Evolutionary conservation across 495 filamentous ascomycete genomes (phyloP).

Genomic region (Oidiodendron maius): DNA sequence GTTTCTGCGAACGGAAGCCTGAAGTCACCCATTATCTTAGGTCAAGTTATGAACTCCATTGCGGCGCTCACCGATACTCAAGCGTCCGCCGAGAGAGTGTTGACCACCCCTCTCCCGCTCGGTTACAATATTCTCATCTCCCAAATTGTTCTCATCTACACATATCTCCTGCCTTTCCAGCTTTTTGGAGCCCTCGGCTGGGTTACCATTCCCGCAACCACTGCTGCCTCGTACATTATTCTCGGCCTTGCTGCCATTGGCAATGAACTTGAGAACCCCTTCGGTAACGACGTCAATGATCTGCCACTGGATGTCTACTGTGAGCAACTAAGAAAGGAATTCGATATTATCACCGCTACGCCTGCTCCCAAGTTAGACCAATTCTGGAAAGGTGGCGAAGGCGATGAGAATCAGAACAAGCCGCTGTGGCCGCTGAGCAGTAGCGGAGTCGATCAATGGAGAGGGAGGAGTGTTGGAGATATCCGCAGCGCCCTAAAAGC

Average conservation of each 20-base stretch:
- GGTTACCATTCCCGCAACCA: conserved; percentile 80
- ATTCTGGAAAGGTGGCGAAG: conserved; percentile 45
- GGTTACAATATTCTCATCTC: conserved; percentile 82
- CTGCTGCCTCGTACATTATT: conserved; percentile 80
- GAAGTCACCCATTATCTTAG: conserved; percentile 24
- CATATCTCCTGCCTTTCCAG: conserved; percentile 80
- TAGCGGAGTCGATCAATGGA: conserved; percentile 54
- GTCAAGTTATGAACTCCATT: conserved; percentile 37
- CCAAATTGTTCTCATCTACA: conserved; percentile 86
- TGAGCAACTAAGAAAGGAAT: conserved; percentile 60
- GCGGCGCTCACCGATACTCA: conserved; percentile 65
- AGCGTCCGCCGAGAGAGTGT: conserved; percentile 70
- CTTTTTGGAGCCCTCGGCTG: conserved; percentile 55
- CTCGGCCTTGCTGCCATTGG: conserved; percentile 83
- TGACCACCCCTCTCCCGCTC: conserved; percentile 77
- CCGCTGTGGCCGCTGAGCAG: conserved; percentile 64
- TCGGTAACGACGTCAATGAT: conserved; percentile 84
- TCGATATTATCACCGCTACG: conserved; percentile 64
- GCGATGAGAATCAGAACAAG: conserved; percentile 40
- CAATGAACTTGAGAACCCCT: conserved; percentile 84
- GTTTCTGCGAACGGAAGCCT: conserved; percentile 49
- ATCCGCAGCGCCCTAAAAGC: conserved; percentile 48
- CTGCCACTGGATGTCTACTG: conserved; percentile 75
- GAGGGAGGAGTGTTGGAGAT: conserved; percentile 48
- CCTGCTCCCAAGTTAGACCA: conserved; percentile 50